These are phyloP conservation scores for Claviceps sp. DNA, from an alignment of 2,329 filamentous ascomycete genomes.

Conservation along the genomic window DNA sequence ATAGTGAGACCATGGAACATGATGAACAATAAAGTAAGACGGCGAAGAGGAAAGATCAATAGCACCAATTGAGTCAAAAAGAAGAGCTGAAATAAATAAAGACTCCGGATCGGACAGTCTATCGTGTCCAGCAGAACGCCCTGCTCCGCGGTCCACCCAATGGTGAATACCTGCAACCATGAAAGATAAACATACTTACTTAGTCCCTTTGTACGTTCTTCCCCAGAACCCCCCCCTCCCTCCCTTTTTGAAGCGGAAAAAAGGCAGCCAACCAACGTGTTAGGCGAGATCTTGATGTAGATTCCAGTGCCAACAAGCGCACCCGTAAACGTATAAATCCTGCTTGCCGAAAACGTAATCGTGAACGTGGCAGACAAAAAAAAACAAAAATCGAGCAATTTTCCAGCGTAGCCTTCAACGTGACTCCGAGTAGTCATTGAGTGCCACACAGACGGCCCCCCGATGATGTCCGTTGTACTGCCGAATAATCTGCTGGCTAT, in stretches of 20 bases:
- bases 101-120: background rate
- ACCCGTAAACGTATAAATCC: too few relatives aligned
- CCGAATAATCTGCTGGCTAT: constrained; percentile 75
- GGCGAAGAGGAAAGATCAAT: background rate
- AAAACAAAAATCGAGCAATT: background rate
- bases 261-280: too few relatives aligned
- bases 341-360: too few relatives aligned
- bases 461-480: constrained; percentile 94
- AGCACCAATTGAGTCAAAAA: too few relatives aligned
- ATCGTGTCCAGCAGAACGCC: background rate
- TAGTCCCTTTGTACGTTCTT: background rate
- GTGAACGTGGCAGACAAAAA: background rate
- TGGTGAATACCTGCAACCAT: background rate
- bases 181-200: background rate
- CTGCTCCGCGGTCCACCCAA: background rate
- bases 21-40: background rate
- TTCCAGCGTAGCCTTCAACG: constrained; percentile 14
- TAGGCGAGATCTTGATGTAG: too few relatives aligned
- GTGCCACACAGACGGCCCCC: constrained; percentile 79
- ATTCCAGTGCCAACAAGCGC: too few relatives aligned
- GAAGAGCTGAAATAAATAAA: background rate
- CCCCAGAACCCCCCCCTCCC: background rate
- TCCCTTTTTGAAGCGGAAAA: too few relatives aligned
- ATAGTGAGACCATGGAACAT: too few relatives aligned
- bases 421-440: constrained; percentile 70